Evolutionary conservation across 495 filamentous ascomycete genomes (phyloP), one percentile per base, ranked within the genome.

Genomic region (Penicillium crystallinum): DNA sequence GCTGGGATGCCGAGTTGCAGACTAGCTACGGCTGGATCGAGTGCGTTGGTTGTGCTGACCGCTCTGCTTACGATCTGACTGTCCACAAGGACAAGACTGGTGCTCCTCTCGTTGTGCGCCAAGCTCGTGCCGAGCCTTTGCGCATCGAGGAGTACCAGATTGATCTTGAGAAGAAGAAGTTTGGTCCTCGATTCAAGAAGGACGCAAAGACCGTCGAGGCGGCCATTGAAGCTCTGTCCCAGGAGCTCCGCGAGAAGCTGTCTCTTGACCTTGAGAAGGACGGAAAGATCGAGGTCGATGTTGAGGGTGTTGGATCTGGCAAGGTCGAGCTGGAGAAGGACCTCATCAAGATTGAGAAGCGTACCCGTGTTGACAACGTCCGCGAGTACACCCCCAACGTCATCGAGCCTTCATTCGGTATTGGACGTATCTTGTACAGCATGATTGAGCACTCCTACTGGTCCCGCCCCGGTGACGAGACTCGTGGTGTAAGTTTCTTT

Each of bases 21-120:
- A 90, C 85, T 30, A 88, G 83, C 59, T 83, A 86, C 63, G 88
- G 88, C 67, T 92, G 88, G 88, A 85, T 91, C 44, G 88, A 92
- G 73, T 91, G 88, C 63, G 87, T 91, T 46, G 88, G 88, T 54
- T 91, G 88, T 66, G 88, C 88, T 43, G 88, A 92, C 66, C 77
- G 88, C 49, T 89, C 85, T 59, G 88, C 87, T 17, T 91, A 88
- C 61, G 88, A 92, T 64, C 62, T 92, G 62, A 80, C 81, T 5
- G 87, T 90, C 8, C 88, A 91, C 68, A 78, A 84, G 70, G 87
- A 89, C 70, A 84, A 84, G 72, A 92, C 88, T n/a, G 86, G 85
- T 46, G 79, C 79, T n/a, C 81, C 85, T 10, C 76, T 92, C 9
- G 73, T 86, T 31, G 88, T 90, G 27, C 76, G 87, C 35, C 80